phyloP scores from a whole-genome alignment of 2,329 filamentous ascomycete genomes.

The Penicillium sp. region DNA sequence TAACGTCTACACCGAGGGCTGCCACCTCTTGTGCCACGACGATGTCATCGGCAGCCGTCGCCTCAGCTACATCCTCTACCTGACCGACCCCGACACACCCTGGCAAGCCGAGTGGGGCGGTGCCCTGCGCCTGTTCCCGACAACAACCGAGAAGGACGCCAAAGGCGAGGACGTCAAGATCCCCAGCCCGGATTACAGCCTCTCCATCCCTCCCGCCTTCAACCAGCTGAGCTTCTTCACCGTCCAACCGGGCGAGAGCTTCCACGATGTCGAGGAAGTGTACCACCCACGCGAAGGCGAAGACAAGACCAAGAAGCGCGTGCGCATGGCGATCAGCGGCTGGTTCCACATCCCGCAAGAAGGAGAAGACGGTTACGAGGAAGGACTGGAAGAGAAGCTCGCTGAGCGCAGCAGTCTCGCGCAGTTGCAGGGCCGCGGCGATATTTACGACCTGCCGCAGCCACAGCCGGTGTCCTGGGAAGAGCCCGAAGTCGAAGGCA shows the following conservation, averaged over 20 bases:
- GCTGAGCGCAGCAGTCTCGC: slow-evolving; percentile 87
- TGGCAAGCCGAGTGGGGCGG: slow-evolving; percentile 95
- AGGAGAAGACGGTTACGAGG: slow-evolving; percentile 87
- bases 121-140: slow-evolving; percentile 82
- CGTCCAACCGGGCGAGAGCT: slow-evolving; percentile 96
- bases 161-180: slow-evolving; percentile 75
- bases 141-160: slow-evolving; percentile 62
- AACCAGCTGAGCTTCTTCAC: slow-evolving; percentile 98
- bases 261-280: slow-evolving; percentile 98
- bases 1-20: slow-evolving; percentile 96
- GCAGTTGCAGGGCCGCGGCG: slow-evolving; percentile 87
- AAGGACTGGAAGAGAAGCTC: slow-evolving; percentile 83
- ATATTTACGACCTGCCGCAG: slow-evolving; percentile 81
- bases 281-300: slow-evolving; percentile 67
- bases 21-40: slow-evolving; percentile 93
- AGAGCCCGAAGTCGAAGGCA: slow-evolving; percentile 40
- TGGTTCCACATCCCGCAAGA: slow-evolving; percentile 98
- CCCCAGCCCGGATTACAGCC: slow-evolving; percentile 72
- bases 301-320: slow-evolving; percentile 60
- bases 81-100: slow-evolving; percentile 84
- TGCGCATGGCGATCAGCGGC: slow-evolving; percentile 96
- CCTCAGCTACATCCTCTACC: slow-evolving; percentile 94
- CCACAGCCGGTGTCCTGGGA: slow-evolving; percentile 52
- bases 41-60: slow-evolving; percentile 97
- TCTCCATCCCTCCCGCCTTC: slow-evolving; percentile 89